Evolutionary conservation across 2,329 filamentous ascomycete species (phyloP).

Genomic region (Bisporella sp.): DNA sequence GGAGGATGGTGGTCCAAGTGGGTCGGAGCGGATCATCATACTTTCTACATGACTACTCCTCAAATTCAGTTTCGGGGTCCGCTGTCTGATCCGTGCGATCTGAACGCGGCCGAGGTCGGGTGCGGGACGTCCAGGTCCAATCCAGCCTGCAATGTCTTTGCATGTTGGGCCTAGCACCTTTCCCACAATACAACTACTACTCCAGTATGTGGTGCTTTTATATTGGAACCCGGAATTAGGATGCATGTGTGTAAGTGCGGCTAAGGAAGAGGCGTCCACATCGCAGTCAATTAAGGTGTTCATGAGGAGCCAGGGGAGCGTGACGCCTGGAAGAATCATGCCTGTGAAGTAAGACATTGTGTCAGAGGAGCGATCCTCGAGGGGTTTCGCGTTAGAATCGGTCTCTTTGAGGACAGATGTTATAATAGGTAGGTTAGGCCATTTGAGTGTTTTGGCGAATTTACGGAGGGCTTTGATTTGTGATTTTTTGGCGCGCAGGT

Average conservation of each 20-base stretch:
- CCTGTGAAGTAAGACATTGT: slow-evolving; percentile 74
- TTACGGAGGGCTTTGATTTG: slow-evolving; percentile 62
- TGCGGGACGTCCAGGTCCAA: slow-evolving; percentile 64
- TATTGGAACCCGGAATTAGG: slow-evolving; percentile 71
- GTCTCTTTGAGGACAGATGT: slow-evolving; percentile 54
- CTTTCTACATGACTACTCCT: slow-evolving; percentile 52
- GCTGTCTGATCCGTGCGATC: slow-evolving; percentile 61
- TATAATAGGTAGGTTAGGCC: slow-evolving; percentile 64
- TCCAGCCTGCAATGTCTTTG: slow-evolving; percentile 64
- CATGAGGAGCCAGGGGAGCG: slow-evolving; percentile 70
- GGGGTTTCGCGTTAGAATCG: slow-evolving; percentile 41
- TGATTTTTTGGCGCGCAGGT: slow-evolving; percentile 56
- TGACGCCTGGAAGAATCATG: slow-evolving; percentile 62
- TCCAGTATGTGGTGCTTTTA: slow-evolving; percentile 72
- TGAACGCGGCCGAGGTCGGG: slow-evolving; percentile 60
- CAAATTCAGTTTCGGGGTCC: slow-evolving; percentile 48
- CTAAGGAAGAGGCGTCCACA: slow-evolving; percentile 59
- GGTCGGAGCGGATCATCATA: slow-evolving; percentile 62
- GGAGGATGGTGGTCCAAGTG: slow-evolving; percentile 53
- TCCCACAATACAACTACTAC: slow-evolving; percentile 62
- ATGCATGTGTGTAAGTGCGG: slow-evolving; percentile 60
- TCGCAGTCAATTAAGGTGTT: slow-evolving; percentile 72
- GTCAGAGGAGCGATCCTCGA: slow-evolving; percentile 59
- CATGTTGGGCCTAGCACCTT: slow-evolving; percentile 71
- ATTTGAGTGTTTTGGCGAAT: slow-evolving; percentile 68